Evolutionary conservation across 306 rosid genomes (phyloP).

Genomic region (Trifolium dubium): DNA sequence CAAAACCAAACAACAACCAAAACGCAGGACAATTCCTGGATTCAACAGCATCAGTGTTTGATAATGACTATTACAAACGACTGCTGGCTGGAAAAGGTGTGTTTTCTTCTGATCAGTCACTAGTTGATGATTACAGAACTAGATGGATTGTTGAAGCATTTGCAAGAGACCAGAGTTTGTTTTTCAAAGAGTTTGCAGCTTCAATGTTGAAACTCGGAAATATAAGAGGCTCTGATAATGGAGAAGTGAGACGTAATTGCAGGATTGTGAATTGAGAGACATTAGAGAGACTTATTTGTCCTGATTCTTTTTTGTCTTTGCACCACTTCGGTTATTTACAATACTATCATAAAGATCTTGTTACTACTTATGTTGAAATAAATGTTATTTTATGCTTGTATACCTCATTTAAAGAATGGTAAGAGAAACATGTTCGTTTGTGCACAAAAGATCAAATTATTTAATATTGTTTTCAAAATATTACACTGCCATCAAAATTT

Average conservation of each 20-base stretch:
- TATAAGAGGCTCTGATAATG: slow-evolving; percentile 54
- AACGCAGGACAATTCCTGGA: slow-evolving; percentile 65
- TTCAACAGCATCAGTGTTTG: slow-evolving; percentile 73
- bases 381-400: slow-evolving; percentile 32
- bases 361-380: slow-evolving; percentile 33
- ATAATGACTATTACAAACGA: slow-evolving; percentile 65
- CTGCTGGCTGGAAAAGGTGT: slow-evolving; percentile 60
- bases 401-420: slow-evolving; percentile 29
- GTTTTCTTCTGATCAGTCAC: slow-evolving; percentile 71
- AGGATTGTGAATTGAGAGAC: slow-evolving; percentile 49
- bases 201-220: slow-evolving; percentile 80
- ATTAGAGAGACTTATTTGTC: slow-evolving; percentile 19
- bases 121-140: slow-evolving; percentile 63
- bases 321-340: slow-evolving; percentile 33
- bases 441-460: not conserved
- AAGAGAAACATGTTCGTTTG: slow-evolving; percentile 8
- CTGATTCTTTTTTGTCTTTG: slow-evolving; percentile 25
- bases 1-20: slow-evolving; percentile 58
- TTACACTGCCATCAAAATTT: not conserved
- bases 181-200: slow-evolving; percentile 65
- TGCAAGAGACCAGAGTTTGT: slow-evolving; percentile 61
- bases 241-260: slow-evolving; percentile 73
- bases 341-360: slow-evolving; percentile 23
- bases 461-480: not conserved
- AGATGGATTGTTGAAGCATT: slow-evolving; percentile 71